Evolutionary conservation across 1,139 yeast genomes (phyloP), one percentile per base, ranked within the genome.

Genomic region (Blastobotrys indianensis): DNA sequence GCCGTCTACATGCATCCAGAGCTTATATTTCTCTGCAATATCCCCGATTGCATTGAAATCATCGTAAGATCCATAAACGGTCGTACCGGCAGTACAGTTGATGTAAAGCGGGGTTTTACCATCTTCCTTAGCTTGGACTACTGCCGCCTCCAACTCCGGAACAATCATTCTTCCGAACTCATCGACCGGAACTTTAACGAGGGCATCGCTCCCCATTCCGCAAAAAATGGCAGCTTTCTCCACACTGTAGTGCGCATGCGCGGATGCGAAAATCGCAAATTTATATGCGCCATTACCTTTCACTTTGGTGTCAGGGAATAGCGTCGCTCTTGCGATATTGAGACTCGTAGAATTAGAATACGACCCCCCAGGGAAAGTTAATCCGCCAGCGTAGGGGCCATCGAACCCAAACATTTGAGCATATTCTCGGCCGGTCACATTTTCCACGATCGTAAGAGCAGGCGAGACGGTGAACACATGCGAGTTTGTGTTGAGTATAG

Each of bases 391-490:
- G 31, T 72, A 69, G 5, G 67, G 65, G 5, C 72, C 74, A 13
- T 63, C 60, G 56, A 74, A 84, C 0, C 83, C 83, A 65, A 82
- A 85, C 56, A 82, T 54, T 41, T 67, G 63, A 2, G 95, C 95
- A 60, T 86, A 86, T 47, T 79, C 77, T 41, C 72, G 75, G 3
- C 84, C 79, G 34, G 85, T 80, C 49, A 73, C 73, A 61, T 82
- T 82, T 59, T 86, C 95, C 48, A 86, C 76, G 20, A 84, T 74
- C 1, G 92, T 80, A 49, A 86, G 68, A 1, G 85, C 87, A 0
- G 95, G 95, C 4, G 92, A 81, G 1, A 86, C 95, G 0, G 92
- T 85, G 61, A 79, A 85, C 1, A 86, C 95, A 62, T 86, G 95
- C 1, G 90, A 79, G 63, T 86, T 86, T 11, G 95, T 86, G 66